Base-by-base conservation (phyloP, 768 basidiomycete species). In the Trametes punicea region DNA sequence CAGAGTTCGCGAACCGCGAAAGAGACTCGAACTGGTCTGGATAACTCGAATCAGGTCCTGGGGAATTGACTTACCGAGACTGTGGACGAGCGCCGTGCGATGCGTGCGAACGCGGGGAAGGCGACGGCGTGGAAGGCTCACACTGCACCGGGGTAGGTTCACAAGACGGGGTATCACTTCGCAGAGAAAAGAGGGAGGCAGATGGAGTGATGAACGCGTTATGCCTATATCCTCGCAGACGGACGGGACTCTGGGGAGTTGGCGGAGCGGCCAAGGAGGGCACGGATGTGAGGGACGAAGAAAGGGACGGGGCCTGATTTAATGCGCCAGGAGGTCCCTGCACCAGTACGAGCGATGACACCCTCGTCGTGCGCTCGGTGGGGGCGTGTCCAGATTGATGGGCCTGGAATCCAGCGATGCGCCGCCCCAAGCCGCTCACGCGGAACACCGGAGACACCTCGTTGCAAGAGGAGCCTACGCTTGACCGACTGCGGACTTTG, bases 381-480 rank as follows among this genome's bases (percentile, higher is more conserved):
- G 46, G 53, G 51, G 62, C 64, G 63, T 63, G 58, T 53, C 42
- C 57, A 54, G 55, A 51, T 48, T 67, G 66, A 67, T 67, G 66
- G 62, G 60, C 55, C 61, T 65, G 66, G 61, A 59, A 30, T 45
- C 45, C 34, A 33, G 54, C 27, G 18, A 49, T 38, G 31, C 48
- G 56, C 49, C 55, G 57, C 53, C 61, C 58, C 52, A 49, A 58
- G 18, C 39, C 45, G 57, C 57, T 20, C 46, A 54, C 42, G 48
- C 53, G 58, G 49, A 53, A 45, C 23, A 40, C 53, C 53, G 58
- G 58, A 40, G 52, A 55, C 48, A 60, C 53, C 58, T 60, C 58
- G 58, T 60, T 60, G 53, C 48, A 34, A 46, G 59, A 54, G 31
- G 49, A 49, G 50, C 50, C 50, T 51, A 59, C 64, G 59, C 56